Percentiles rank a stretch among this genome's conserved stretches.
Conservation (phyloP, 2,329 filamentous ascomycete species). For the Colletotrichum zoysiae region DNA sequence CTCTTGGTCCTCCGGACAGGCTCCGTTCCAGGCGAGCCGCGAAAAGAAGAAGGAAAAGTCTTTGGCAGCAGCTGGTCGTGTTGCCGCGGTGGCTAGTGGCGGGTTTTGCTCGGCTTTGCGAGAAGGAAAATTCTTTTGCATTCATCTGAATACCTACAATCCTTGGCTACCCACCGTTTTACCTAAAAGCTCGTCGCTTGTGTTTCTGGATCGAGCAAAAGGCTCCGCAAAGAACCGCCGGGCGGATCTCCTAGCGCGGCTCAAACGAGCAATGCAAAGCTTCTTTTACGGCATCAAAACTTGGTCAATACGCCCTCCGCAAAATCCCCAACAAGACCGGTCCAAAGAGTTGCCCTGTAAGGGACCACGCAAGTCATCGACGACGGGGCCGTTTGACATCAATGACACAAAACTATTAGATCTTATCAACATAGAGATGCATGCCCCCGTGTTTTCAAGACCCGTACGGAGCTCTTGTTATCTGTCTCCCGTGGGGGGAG, state of each 20-base stretch:
- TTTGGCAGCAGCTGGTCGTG: not conserved
- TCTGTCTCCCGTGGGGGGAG: slow-evolving; percentile 38
- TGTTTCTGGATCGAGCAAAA: slow-evolving; percentile 26
- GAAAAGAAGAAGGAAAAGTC: not conserved
- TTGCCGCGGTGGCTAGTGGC: slow-evolving; percentile 30
- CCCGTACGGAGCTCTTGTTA: slow-evolving; percentile 27
- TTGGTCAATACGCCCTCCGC: slow-evolving; percentile 21
- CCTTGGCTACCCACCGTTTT: slow-evolving; percentile 33
- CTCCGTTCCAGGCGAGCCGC: not conserved
- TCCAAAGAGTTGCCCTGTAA: slow-evolving; percentile 31
- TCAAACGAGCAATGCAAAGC: slow-evolving; percentile 39
- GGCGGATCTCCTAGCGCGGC: slow-evolving; percentile 35
- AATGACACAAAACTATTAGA: slow-evolving; percentile 41
- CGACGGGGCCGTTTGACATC: slow-evolving; percentile 4
- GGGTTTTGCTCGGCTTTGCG: slow-evolving; percentile 39
- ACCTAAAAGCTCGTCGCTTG: slow-evolving; percentile 37
- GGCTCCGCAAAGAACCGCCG: slow-evolving; percentile 25
- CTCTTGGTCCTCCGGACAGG: slow-evolving; percentile 13
- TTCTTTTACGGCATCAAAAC: slow-evolving; percentile 42
- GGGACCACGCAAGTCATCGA: not conserved
- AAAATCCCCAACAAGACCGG: slow-evolving; percentile 17
- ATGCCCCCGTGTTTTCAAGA: slow-evolving; percentile 27
- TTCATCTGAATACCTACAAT: slow-evolving; percentile 22
- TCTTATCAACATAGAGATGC: slow-evolving; percentile 22
- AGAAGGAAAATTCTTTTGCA: slow-evolving; percentile 32